Evolutionary conservation across 331 rosid species (phyloP), one percentile per base, ranked within the genome.

Genomic region (Spiraea crenata): DNA sequence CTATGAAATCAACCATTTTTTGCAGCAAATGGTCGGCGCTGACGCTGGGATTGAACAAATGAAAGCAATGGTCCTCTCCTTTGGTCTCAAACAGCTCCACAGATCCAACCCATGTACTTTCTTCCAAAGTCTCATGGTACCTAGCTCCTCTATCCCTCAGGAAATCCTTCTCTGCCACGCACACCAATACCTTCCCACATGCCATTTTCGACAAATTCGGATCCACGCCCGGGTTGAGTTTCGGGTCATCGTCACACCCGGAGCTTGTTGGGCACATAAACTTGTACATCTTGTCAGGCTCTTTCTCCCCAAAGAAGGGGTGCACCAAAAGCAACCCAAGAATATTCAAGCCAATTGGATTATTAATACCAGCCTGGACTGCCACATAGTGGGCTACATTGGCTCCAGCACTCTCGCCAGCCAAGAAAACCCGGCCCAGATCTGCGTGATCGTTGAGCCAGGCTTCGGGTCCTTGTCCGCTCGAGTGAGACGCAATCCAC

Each of bases 31-130:
- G 31, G 31, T 25, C 31, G 31, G 31, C 31, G 31, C 31, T 25
- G 31, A 25, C 31, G 31, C 31, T 25, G 37, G 70, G 58, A 56
- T 42, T 63, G 42, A 64, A 80, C 65, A 80, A 1, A 45, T 75
- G 77, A 65, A 70, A 79, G 58, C 70, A 72, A 44, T 79, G 83
- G 9, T 57, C 76, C 45, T 79, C 76, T 63, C 56, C 31, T 25
- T 25, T 2, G 31, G 31, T 25, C 31, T 55, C 76, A 12, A 63
- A 9, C 7, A 79, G 3, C 68, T 74, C 69, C 25, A 75, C 79
- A 3, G 5, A 15, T 2, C 83, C 80, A 3, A 55, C 31, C 80
- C 83, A 60, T 17, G 42, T 50, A 6, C 67, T 35, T 6, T 66
- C 57, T 16, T 7, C 4, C 41, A 65, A 8, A 9, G 67, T 39